Evolutionary conservation across 495 filamentous ascomycete genomes (phyloP).

Genomic region (Daldinia bambusicola): DNA sequence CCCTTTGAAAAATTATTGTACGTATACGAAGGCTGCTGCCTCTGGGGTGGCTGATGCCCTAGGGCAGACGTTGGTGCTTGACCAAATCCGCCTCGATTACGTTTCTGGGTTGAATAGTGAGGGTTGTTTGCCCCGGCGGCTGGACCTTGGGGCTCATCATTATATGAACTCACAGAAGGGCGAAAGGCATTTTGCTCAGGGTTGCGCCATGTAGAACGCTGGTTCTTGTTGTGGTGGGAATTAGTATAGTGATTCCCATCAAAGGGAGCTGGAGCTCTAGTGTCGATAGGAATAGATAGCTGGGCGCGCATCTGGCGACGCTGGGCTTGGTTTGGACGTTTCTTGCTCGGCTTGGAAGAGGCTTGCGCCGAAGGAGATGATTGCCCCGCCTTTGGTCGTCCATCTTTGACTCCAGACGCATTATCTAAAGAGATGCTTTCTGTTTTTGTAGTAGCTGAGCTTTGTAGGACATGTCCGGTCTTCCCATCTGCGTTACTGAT

Average conservation of each 20-base stretch:
- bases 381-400: constrained; percentile 14
- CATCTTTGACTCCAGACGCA: constrained; percentile 10
- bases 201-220: constrained; percentile 31
- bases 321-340: constrained; percentile 65
- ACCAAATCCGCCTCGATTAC: constrained; percentile 10
- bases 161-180: constrained; percentile 13
- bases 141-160: constrained; percentile 15
- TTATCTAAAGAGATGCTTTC: not conserved
- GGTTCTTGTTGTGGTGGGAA: constrained; percentile 40
- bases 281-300: constrained; percentile 61
- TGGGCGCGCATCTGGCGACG: constrained; percentile 65
- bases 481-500: constrained; percentile 46
- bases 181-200: constrained; percentile 6
- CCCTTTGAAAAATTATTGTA: constrained; percentile 28
- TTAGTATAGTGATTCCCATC: constrained; percentile 34
- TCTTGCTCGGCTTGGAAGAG: constrained; percentile 46
- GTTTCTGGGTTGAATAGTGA: constrained; percentile 19
- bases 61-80: constrained; percentile 19
- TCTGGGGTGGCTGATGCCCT: constrained; percentile 32
- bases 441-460: constrained; percentile 2
- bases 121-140: constrained; percentile 1
- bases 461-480: constrained; percentile 2
- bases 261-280: constrained; percentile 45
- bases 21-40: constrained; percentile 27
- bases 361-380: constrained; percentile 16